phyloP scores from a whole-genome alignment of 139 green algal genomes.

The Chlorella ohadii region DNA sequence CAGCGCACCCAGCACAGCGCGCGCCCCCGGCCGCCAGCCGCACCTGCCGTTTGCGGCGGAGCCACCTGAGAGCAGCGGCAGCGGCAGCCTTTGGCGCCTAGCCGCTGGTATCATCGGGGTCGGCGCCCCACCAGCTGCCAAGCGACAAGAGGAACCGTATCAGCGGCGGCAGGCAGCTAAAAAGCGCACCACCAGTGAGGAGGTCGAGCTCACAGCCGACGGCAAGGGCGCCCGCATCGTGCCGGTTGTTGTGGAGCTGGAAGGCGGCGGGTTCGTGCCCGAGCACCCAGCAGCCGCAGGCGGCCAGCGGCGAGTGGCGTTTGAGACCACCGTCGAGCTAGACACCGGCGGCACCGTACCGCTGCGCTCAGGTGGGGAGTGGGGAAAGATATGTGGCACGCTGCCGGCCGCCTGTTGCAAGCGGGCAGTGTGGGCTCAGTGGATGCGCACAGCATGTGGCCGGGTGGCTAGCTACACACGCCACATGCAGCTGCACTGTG shows the following conservation, averaged over 20 bases:
- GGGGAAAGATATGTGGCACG: no score
- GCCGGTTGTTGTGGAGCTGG: no score
- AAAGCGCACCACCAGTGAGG: slow-evolving; percentile 1
- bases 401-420: no score
- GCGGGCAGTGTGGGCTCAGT: no score
- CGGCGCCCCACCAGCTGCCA: background rate
- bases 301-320: slow-evolving; percentile 25
- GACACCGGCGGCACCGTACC: slow-evolving; percentile 14
- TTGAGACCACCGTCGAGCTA: slow-evolving; percentile 36
- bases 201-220: background rate
- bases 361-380: slow-evolving; percentile 7
- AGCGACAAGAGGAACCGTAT: background rate
- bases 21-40: slow-evolving; percentile 1
- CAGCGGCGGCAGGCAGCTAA: background rate
- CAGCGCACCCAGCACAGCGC: background rate
- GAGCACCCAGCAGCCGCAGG: background rate
- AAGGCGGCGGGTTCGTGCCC: no score
- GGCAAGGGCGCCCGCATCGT: background rate
- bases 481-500: no score
- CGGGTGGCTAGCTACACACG: no score
- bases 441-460: no score
- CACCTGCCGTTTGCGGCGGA: slow-evolving; percentile 1
- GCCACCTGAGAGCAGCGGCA: background rate
- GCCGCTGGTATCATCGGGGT: background rate
- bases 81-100: background rate